Conservation (phyloP, 805 yeast species). For the Metschnikowia picachoensis region DNA sequence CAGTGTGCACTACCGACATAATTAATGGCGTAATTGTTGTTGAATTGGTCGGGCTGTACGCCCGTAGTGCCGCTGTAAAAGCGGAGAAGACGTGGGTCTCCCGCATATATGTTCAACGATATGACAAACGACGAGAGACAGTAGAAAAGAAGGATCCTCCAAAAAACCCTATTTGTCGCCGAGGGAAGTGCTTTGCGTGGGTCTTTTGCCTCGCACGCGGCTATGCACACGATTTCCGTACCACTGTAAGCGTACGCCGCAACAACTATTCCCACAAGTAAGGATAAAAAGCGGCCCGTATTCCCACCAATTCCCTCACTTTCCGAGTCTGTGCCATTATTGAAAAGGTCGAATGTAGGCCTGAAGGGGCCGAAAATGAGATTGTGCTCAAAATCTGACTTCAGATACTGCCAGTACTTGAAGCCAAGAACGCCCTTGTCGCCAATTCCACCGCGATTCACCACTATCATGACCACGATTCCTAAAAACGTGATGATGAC, state of each 20-base stretch:
- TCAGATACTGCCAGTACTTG: slow-evolving; percentile 58
- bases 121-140: slow-evolving; percentile 63
- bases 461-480: slow-evolving; percentile 60
- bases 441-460: slow-evolving; percentile 57
- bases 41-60: slow-evolving; percentile 19
- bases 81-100: slow-evolving; percentile 68
- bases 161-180: slow-evolving; percentile 72
- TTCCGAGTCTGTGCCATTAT: slow-evolving; percentile 50
- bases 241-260: slow-evolving; percentile 79
- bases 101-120: slow-evolving; percentile 69
- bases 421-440: slow-evolving; percentile 50
- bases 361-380: slow-evolving; percentile 69
- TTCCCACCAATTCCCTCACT: slow-evolving; percentile 56
- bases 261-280: slow-evolving; percentile 57
- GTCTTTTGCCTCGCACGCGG: slow-evolving; percentile 81
- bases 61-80: slow-evolving; percentile 43
- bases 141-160: slow-evolving; percentile 64
- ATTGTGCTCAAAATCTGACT: slow-evolving; percentile 44
- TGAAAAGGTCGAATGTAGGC: slow-evolving; percentile 65
- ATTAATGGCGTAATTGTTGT: slow-evolving; percentile 26
- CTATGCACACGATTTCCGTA: slow-evolving; percentile 76
- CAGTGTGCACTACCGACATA: slow-evolving; percentile 38
- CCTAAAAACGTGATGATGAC: slow-evolving; percentile 48
- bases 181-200: slow-evolving; percentile 75
- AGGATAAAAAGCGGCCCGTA: slow-evolving; percentile 56